A percentile compares a stretch with the other conserved stretches of the same genome.
These are phyloP conservation scores for Kwoniella botswanensis DNA, from an alignment of 768 basidiomycete species.

Conservation along the genomic window DNA sequence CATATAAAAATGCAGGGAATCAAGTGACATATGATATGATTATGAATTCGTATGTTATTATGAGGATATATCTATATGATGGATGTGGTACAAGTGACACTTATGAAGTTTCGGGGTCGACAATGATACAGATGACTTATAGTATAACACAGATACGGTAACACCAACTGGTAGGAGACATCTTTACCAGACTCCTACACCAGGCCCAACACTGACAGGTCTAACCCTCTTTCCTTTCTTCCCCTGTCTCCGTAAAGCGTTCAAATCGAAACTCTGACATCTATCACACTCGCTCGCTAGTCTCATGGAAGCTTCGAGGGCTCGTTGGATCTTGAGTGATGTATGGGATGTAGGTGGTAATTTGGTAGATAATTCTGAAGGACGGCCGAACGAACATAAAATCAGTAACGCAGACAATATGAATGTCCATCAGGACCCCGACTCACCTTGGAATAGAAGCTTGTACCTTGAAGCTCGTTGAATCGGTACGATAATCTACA, in stretches of 20 bases:
- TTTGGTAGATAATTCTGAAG: constrained; percentile 29
- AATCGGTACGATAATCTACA: constrained; percentile 44
- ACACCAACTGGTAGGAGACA: background rate
- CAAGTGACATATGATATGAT: too few relatives aligned
- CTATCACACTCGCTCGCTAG: constrained; percentile 33
- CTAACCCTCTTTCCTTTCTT: constrained; percentile 20
- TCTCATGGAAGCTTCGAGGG: constrained; percentile 32
- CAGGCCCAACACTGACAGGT: constrained; percentile 19
- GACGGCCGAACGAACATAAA: background rate
- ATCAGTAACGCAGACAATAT: background rate
- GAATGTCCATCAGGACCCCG: background rate
- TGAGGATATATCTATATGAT: too few relatives aligned
- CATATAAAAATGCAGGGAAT: too few relatives aligned
- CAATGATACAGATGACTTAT: too few relatives aligned
- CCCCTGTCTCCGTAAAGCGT: constrained; percentile 23
- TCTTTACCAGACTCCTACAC: background rate
- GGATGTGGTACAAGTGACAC: too few relatives aligned
- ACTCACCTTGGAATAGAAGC: constrained; percentile 41
- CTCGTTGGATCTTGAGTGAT: constrained; percentile 15
- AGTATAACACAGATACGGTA: too few relatives aligned
- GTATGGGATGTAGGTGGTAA: constrained; percentile 16
- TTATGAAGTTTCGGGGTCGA: too few relatives aligned
- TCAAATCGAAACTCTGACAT: constrained; percentile 35
- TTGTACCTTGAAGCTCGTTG: constrained; percentile 43
- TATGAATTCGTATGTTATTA: too few relatives aligned